Evolutionary conservation across 2,329 filamentous ascomycete species (phyloP), one percentile per base, ranked within the genome.

Genomic region (Pseudogymnoascus sp.): DNA sequence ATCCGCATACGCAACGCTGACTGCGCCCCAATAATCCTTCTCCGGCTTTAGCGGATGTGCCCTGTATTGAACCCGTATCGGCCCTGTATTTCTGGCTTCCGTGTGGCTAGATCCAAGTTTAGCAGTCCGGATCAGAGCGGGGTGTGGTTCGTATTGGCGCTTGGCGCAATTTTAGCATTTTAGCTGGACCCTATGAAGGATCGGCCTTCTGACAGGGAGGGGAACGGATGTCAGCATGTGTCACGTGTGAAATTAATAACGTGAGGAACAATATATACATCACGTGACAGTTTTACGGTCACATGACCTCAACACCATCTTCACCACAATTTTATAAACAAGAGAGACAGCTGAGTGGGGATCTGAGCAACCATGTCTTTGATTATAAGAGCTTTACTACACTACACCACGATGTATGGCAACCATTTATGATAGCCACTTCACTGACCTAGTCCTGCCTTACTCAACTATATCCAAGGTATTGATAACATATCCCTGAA

Each of bases 401-500:
- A 40, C 6, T 40, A 10, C n/a, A 40, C 6, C 6, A 34, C 31
- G 4, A 10, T 34, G 7, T 34, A 34, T 12, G 12, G n/a, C 6
- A 10, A 16, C n/a, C 5, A n/a, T 40, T 3, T 16, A 40, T 11
- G 8, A 16, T 12, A 53, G 1, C 46, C 18, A 31, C 28, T 59
- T 18, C 28, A 59, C 34, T 59, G 21, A n/a, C 3, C 11, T 36
- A 59, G 28, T 21, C 53, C 10, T 18, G 5, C 11, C 28, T 59
- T 18, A 34, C 14, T 59, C 53, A 36, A 36, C 21, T 59, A 37
- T 8, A 21, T 60, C 56, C 14, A 60, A 21, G 14, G 56, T 36
- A 8, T 37, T 60, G 31, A 60, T 60, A 10, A 60, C 56, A 61
- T 56, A 11, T 25, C 63, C 50, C 63, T 62, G 23, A 3, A 66